phyloP scores from a whole-genome alignment of 2,329 filamentous ascomycete species.

The Fusarium caatingaense region DNA sequence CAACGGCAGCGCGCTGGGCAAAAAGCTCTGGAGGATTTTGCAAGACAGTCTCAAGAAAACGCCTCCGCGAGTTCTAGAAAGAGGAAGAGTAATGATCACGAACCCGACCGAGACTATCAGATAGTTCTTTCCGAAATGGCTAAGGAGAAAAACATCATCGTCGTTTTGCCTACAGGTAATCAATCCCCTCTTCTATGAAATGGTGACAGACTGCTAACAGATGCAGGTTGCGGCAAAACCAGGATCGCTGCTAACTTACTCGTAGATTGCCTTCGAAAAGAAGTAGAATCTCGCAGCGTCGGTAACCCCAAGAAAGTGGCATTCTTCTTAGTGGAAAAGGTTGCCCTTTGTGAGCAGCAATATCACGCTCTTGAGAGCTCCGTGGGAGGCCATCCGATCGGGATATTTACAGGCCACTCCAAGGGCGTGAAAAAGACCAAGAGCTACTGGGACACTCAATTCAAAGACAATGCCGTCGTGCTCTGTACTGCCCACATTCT shows the following conservation, averaged over 20 bases:
- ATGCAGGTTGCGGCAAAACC: constrained; percentile 86
- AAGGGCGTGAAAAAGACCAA: constrained; percentile 54
- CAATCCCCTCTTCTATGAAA: constrained; percentile 6
- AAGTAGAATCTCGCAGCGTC: constrained; percentile 74
- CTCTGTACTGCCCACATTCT: constrained; percentile 94
- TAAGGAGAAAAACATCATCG: constrained; percentile 86
- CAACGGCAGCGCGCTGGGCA: constrained; percentile 63
- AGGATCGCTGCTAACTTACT: constrained; percentile 92
- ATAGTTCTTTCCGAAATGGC: constrained; percentile 90
- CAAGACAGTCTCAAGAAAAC: constrained; percentile 52
- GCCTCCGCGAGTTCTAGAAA: constrained; percentile 48
- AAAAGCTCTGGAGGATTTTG: constrained; percentile 60
- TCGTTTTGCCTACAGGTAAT: constrained; percentile 88
- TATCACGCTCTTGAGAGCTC: constrained; percentile 84
- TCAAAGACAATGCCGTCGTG: constrained; percentile 78
- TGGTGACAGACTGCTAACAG: background rate
- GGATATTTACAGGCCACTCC: constrained; percentile 80
- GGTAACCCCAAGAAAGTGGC: constrained; percentile 73
- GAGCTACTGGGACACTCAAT: constrained; percentile 64
- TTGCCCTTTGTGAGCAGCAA: constrained; percentile 92
- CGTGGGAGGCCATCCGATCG: constrained; percentile 75
- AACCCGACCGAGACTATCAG: constrained; percentile 78
- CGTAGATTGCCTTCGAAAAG: constrained; percentile 78
- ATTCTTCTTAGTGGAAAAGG: constrained; percentile 92
- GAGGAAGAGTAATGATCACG: constrained; percentile 17